These are phyloP conservation scores for Trypanosoma boissoni DNA, from an alignment of 208 protist genomes.

Conservation along the genomic window DNA sequence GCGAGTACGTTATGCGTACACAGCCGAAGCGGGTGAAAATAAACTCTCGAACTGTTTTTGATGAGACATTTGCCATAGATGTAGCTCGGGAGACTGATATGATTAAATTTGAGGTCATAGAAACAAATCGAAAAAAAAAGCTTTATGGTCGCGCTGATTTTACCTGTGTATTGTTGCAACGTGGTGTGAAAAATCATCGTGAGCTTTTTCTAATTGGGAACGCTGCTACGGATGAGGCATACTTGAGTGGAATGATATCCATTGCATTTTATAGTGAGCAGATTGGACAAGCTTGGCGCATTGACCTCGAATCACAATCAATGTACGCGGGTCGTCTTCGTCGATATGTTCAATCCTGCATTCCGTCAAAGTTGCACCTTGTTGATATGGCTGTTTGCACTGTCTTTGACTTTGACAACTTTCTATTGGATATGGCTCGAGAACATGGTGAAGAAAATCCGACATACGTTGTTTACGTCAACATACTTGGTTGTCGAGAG, in stretches of 20 bases:
- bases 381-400: conserved; percentile 66
- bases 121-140: conserved; percentile 29
- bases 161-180: conserved; percentile 72
- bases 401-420: conserved; percentile 82
- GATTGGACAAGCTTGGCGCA: conserved; percentile 62
- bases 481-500: conserved; percentile 66
- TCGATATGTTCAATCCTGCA: conserved; percentile 53
- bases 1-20: conserved; percentile 40
- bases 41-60: conserved; percentile 48
- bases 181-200: conserved; percentile 48
- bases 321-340: conserved; percentile 63
- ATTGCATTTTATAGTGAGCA: conserved; percentile 65
- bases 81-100: conserved; percentile 82
- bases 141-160: conserved; percentile 82
- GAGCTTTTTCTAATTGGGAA: conserved; percentile 60
- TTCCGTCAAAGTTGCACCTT: conserved; percentile 74
- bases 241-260: conserved; percentile 68
- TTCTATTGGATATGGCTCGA: conserved; percentile 60
- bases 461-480: conserved; percentile 71
- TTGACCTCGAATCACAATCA: conserved; percentile 42
- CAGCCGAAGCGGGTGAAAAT: conserved; percentile 34
- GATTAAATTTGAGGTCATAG: conserved; percentile 69
- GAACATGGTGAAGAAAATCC: conserved; percentile 68
- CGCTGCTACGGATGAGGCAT: conserved; percentile 63
- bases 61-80: conserved; percentile 69